Evolutionary conservation across 371 early-diverging fungal genomes (phyloP), one percentile per base, ranked within the genome.

Genomic region (Nematocida sp.): DNA sequence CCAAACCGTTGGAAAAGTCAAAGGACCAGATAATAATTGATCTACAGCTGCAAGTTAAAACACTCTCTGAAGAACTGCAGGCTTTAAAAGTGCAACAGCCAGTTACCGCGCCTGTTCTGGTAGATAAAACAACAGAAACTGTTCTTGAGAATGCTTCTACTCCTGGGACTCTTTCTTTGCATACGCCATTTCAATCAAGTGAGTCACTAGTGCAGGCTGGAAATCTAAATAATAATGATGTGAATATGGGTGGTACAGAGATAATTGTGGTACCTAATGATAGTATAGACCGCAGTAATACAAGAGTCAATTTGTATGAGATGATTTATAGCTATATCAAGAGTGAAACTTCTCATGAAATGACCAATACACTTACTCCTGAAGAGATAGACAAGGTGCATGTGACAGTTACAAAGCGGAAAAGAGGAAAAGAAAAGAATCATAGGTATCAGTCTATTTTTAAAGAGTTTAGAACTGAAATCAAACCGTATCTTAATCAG

Each of bases 11-110:
- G 19, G 31, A 66, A 21, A 70, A 70, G 29, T 58, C 74, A 29
- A 57, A 57, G 25, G 74, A 70, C 19, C 60, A 70, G 48, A 60
- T 70, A 13, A 70, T 70, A n/a, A n/a, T 49, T 13, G 74, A 70
- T n/a, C 60, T 70, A 32, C 48, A 46, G 38, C 38, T 47, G 41
- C 46, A 60, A 41, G 35, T 70, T 15, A 27, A 21, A 0, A 60
- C 46, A 37, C 55, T 70, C 17, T 60, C 74, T 1, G 74, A 48
- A 19, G 41, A 70, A 43, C 49, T 70, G 37, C 53, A 27, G 9
- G 19, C 7, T 2, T 61, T 65, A 45, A 5, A 25, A 5, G 34
- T 31, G 19, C 5, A 35, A n/a, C 35, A 23, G 17, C 55, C 49
- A 49, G 49, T 25, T 25, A 21, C 23, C 34, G 5, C 23, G 35